Conservation (phyloP, 2,329 filamentous ascomycete genomes). For the Colletotrichum sp. region DNA sequence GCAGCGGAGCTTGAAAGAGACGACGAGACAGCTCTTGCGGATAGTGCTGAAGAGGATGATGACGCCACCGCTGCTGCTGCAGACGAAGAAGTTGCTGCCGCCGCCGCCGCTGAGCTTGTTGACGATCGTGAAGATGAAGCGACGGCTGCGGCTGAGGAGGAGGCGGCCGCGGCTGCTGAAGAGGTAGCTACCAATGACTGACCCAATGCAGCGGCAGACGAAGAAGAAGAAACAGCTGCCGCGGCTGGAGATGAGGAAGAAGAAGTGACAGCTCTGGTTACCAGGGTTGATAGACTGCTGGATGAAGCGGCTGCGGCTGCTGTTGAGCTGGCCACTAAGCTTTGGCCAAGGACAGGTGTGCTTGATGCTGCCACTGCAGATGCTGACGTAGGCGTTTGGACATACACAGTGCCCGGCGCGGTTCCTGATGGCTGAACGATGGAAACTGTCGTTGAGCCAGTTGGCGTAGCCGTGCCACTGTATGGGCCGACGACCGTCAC, state of each 20-base stretch:
- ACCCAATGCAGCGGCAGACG: background rate
- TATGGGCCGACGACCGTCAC: slow-evolving; percentile 6
- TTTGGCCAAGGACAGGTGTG: background rate
- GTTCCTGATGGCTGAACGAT: slow-evolving; percentile 5
- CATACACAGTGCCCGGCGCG: background rate
- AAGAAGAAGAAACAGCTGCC: background rate
- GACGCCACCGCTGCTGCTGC: background rate
- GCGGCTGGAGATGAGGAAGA: background rate
- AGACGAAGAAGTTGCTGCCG: no score
- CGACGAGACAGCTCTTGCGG: background rate
- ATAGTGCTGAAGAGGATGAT: background rate
- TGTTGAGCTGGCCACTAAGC: background rate
- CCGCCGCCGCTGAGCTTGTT: background rate
- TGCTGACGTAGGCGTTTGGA: background rate
- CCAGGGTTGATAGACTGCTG: background rate
- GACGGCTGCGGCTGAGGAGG: background rate
- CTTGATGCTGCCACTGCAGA: background rate
- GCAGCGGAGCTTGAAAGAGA: background rate
- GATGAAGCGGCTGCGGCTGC: background rate
- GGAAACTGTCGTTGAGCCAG: background rate
- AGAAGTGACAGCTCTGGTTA: background rate
- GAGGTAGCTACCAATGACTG: background rate
- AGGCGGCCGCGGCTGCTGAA: background rate
- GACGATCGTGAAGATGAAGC: background rate
- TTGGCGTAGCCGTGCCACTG: background rate